phyloP scores from a whole-genome alignment of 768 basidiomycete species.

The Mycena crocata region DNA sequence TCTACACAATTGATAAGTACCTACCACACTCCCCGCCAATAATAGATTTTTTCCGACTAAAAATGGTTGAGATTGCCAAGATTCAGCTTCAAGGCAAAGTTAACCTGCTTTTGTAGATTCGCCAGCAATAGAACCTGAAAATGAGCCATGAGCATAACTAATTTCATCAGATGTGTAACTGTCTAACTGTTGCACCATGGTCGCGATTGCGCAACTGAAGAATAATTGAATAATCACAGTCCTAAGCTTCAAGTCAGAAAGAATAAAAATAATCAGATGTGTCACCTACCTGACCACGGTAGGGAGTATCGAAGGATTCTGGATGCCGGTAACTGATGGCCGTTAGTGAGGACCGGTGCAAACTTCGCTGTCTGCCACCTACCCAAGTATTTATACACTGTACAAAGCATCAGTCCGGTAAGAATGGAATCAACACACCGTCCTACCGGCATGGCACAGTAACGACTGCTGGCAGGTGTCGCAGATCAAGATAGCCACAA shows the following conservation, averaged over 20 bases:
- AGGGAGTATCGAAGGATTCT: neutral
- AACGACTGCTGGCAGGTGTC: slow-evolving; percentile 15
- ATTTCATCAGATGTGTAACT: no score
- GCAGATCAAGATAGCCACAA: slow-evolving; percentile 13
- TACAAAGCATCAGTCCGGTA: neutral
- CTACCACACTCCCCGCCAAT: neutral
- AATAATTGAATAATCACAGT: slow-evolving; percentile 24
- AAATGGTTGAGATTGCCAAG: neutral
- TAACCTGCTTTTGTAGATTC: slow-evolving; percentile 18
- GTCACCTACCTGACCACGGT: slow-evolving; percentile 13
- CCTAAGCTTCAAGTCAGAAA: neutral
- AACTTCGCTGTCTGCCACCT: neutral
- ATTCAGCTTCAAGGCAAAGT: neutral
- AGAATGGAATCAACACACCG: neutral
- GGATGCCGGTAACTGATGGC: neutral
- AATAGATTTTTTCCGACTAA: neutral
- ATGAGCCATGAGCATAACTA: neutral
- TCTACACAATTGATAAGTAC: neutral
- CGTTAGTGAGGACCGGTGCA: neutral
- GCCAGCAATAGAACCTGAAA: slow-evolving; percentile 24
- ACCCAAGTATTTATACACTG: slow-evolving; percentile 16
- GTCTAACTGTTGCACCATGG: slow-evolving; percentile 25
- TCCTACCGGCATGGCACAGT: slow-evolving; percentile 12
- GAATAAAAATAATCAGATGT: neutral
- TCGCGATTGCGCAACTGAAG: slow-evolving; percentile 26